phyloP scores from a whole-genome alignment of 2,329 filamentous ascomycete genomes.

The Xylariomycetidae sp. region DNA sequence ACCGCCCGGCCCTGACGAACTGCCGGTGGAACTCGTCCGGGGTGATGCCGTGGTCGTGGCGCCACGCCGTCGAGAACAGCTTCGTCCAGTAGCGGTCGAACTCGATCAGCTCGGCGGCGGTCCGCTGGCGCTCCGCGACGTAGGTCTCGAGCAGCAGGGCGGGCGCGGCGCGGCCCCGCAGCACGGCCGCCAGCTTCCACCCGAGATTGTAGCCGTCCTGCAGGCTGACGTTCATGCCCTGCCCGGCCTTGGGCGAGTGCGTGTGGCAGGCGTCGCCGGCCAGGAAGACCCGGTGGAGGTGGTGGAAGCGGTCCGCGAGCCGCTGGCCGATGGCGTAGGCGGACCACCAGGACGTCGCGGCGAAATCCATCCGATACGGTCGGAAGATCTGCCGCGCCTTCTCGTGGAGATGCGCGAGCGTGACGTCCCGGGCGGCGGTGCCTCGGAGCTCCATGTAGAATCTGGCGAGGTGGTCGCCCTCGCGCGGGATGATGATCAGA shows the following conservation, averaged over 20 bases:
- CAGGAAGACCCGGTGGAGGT: conserved; percentile 53
- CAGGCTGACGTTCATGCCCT: conserved; percentile 57
- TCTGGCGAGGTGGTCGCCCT: conserved; percentile 51
- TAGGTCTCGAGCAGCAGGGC: conserved; percentile 47
- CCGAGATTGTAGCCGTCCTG: conserved; percentile 62
- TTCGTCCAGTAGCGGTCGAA: conserved; percentile 53
- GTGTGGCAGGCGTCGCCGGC: conserved; percentile 64
- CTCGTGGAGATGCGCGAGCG: conserved; percentile 46
- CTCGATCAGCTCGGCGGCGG: conserved; percentile 53
- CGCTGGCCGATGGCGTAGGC: conserved; percentile 60
- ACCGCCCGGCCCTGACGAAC: conserved; percentile 54
- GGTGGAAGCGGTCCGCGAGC: conserved; percentile 54
- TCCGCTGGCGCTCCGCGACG: conserved; percentile 45
- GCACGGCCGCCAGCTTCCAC: conserved; percentile 51
- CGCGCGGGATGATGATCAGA: conserved; percentile 58
- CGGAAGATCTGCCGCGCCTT: conserved; percentile 48
- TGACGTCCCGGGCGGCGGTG: conserved; percentile 46
- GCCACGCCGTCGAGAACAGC: conserved; percentile 43
- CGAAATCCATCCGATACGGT: conserved; percentile 50
- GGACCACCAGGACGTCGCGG: conserved; percentile 57
- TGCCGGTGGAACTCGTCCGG: conserved; percentile 48
- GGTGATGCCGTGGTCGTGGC: conserved; percentile 32
- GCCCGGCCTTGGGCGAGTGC: conserved; percentile 62
- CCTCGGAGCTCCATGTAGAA: conserved; percentile 58
- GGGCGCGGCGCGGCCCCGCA: conserved; percentile 37